Percentiles rank a stretch among this genome's conserved stretches.
Conservation (phyloP, 495 filamentous ascomycete species). For the Trichoderma reesei region DNA sequence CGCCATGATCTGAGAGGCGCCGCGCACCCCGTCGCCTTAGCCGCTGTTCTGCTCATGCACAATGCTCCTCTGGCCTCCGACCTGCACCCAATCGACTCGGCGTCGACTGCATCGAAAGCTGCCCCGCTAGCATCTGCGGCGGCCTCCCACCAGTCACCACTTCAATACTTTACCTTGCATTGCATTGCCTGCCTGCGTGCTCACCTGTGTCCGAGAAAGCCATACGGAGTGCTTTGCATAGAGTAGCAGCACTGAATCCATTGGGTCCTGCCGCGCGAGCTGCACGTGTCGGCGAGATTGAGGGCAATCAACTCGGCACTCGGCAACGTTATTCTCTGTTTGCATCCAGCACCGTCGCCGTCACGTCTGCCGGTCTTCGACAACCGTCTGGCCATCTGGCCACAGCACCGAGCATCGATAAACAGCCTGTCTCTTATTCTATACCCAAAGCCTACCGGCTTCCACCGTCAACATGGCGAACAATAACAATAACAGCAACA, state of each 20-base stretch:
- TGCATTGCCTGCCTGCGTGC: no score
- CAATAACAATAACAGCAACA: no score
- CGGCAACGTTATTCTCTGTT: not conserved
- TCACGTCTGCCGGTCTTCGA: not conserved
- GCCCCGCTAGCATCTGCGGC: not conserved
- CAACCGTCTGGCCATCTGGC: not conserved
- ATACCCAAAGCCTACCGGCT: not conserved
- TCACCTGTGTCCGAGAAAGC: no score
- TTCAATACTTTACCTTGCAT: no score
- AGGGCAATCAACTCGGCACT: not conserved
- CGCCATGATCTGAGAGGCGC: slow-evolving; percentile 4
- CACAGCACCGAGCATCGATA: no score
- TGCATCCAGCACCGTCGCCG: not conserved
- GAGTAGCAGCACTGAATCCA: not conserved
- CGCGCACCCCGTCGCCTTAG: not conserved
- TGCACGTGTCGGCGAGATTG: not conserved
- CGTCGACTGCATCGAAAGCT: slow-evolving; percentile 7
- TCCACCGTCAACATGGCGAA: slow-evolving; percentile 3
- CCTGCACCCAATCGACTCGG: not conserved
- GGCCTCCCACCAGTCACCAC: not conserved
- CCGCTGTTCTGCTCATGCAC: not conserved
- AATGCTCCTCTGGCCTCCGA: slow-evolving; percentile 1
- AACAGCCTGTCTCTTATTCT: not conserved
- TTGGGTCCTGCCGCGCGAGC: not conserved
- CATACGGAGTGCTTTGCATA: no score